A percentile compares a stretch with the other conserved stretches of the same genome.
phyloP scores from a whole-genome alignment of 2,329 filamentous ascomycete species.

The Lecanicillium sp. region DNA sequence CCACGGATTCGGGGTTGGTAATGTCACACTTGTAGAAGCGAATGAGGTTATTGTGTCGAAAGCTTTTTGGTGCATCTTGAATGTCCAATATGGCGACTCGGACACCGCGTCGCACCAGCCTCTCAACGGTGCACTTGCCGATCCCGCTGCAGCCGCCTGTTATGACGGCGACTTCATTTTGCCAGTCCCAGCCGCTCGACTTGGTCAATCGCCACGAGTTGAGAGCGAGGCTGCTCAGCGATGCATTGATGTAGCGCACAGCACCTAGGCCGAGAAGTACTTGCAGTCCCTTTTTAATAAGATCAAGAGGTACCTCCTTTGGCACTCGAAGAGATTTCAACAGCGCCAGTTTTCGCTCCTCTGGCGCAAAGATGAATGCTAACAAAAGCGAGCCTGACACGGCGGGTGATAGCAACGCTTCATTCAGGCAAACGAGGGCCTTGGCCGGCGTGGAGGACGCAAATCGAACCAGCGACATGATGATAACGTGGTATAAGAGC shows the following conservation, averaged over 20 bases:
- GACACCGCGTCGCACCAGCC: conserved; percentile 32
- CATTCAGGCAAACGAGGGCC: no score
- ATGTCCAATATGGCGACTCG: conserved; percentile 65
- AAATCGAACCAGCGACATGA: no score
- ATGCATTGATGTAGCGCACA: no score
- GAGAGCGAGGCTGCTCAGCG: no score
- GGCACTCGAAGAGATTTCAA: background rate
- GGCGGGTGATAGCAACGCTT: background rate
- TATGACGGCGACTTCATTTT: conserved; percentile 33
- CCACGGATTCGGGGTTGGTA: conserved; percentile 35
- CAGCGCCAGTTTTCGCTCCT: background rate
- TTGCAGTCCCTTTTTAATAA: background rate
- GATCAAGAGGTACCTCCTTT: background rate
- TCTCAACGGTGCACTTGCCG: conserved; percentile 26
- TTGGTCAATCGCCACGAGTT: conserved; percentile 20
- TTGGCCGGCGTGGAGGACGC: no score
- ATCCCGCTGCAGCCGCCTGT: conserved; percentile 37
- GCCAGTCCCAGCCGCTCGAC: conserved; percentile 25
- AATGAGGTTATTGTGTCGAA: conserved; percentile 15
- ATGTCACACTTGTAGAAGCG: conserved; percentile 30
- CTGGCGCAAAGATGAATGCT: background rate
- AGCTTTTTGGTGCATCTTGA: conserved; percentile 17
- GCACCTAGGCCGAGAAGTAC: no score
- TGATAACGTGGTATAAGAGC: no score
- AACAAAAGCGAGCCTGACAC: background rate